Conservation (phyloP, 305 asterid species). For the Fraxinus baroniana region DNA sequence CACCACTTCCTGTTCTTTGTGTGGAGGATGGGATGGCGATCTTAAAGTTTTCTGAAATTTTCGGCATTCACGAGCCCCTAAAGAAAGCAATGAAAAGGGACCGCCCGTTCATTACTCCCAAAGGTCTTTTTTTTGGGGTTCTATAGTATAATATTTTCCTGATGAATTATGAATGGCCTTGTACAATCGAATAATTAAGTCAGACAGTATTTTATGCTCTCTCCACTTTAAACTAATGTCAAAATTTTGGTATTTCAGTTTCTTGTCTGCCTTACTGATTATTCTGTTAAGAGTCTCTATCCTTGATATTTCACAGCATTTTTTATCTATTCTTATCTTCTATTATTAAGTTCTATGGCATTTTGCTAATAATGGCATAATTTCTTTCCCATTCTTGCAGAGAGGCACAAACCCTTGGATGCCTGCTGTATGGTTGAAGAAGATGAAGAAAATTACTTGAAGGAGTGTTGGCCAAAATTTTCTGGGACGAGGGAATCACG, state of each 20-base stretch:
- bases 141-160: conserved; percentile 12
- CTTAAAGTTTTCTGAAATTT: conserved; percentile 89
- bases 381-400: conserved; percentile 38
- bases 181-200: conserved; percentile 10
- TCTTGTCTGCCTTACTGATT: neutral
- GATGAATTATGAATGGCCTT: conserved; percentile 16
- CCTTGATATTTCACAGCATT: conserved; percentile 14
- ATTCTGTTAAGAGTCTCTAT: conserved; percentile 12
- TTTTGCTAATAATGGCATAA: conserved; percentile 23
- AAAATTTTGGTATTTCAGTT: conserved; percentile 9
- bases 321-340: conserved; percentile 18
- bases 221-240: neutral
- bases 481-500: conserved; percentile 52
- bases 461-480: conserved; percentile 60
- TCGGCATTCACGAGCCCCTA: conserved; percentile 71
- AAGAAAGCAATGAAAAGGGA: conserved; percentile 73
- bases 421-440: conserved; percentile 71
- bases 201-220: conserved; percentile 12
- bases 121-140: conserved; percentile 50
- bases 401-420: conserved; percentile 67
- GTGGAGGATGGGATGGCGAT: conserved; percentile 83
- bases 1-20: conserved; percentile 84
- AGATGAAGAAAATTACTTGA: conserved; percentile 80
- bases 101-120: conserved; percentile 51
- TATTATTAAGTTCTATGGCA: conserved; percentile 15